Evolutionary conservation across 495 filamentous ascomycete species (phyloP).

Genomic region (Patellaria atrata): DNA sequence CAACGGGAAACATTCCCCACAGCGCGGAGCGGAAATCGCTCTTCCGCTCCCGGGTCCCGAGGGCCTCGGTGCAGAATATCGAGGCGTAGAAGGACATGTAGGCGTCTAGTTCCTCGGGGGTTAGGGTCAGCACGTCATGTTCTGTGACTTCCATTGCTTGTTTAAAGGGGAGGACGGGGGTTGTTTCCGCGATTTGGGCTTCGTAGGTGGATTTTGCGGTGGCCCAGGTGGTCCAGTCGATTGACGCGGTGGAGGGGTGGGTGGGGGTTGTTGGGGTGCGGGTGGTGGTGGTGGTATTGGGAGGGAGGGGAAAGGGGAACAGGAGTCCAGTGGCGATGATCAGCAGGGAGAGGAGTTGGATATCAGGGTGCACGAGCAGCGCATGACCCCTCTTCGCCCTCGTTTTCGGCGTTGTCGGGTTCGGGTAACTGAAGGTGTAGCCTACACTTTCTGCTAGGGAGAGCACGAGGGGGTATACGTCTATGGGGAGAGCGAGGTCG

Average conservation of each 20-base stretch:
- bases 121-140: slow-evolving; percentile 55
- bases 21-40: slow-evolving; percentile 27
- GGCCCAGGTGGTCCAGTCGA: slow-evolving; percentile 64
- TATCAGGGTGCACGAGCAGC: slow-evolving; percentile 54
- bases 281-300: slow-evolving; percentile 41
- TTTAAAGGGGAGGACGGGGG: slow-evolving; percentile 4
- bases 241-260: slow-evolving; percentile 45
- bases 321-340: slow-evolving; percentile 64
- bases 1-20: slow-evolving; percentile 38
- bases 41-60: slow-evolving; percentile 8
- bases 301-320: too few species aligned
- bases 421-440: slow-evolving; percentile 42
- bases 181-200: neutral
- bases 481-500: slow-evolving; percentile 61
- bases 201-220: slow-evolving; percentile 2
- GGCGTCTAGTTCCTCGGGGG: slow-evolving; percentile 50
- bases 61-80: slow-evolving; percentile 40
- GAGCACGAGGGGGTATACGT: slow-evolving; percentile 50
- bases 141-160: slow-evolving; percentile 38
- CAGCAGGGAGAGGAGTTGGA: slow-evolving; percentile 54
- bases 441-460: slow-evolving; percentile 42
- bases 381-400: slow-evolving; percentile 19
- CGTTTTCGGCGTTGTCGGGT: slow-evolving; percentile 7
- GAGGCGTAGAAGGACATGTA: slow-evolving; percentile 85
- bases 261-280: slow-evolving; percentile 38